Percentiles rank a stretch among this genome's conserved stretches.
These are phyloP conservation scores for Trichoderma endophyticum DNA, from an alignment of 2,329 filamentous ascomycete species.

Conservation along the genomic window DNA sequence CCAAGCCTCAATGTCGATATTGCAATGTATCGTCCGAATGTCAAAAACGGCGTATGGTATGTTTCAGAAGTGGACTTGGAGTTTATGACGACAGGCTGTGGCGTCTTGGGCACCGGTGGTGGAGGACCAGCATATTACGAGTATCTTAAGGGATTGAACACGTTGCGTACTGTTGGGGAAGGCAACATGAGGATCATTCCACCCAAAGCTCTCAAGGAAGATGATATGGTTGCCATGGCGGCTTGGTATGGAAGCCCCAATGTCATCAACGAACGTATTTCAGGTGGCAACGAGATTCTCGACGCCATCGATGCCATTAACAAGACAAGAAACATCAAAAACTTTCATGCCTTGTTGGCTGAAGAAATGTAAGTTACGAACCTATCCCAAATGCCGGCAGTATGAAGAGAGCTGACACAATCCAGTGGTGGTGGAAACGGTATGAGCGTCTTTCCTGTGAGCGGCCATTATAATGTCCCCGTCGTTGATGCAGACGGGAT, in stretches of 20 bases:
- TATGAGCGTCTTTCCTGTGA: slow-evolving; percentile 33
- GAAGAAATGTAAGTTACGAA: slow-evolving; percentile 37
- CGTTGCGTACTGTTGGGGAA: slow-evolving; percentile 31
- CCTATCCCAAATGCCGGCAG: too few relatives aligned
- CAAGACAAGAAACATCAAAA: slow-evolving; percentile 31
- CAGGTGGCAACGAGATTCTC: slow-evolving; percentile 36
- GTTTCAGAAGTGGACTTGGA: slow-evolving; percentile 37
- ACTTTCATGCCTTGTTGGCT: slow-evolving; percentile 34
- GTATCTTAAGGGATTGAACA: slow-evolving; percentile 42
- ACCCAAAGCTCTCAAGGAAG: slow-evolving; percentile 35
- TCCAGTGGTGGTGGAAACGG: slow-evolving; percentile 39
- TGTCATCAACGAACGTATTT: slow-evolving; percentile 39
- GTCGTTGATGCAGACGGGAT: slow-evolving; percentile 38
- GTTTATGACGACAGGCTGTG: slow-evolving; percentile 35
- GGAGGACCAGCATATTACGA: slow-evolving; percentile 40
- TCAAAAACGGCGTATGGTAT: slow-evolving; percentile 34
- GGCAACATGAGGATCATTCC: slow-evolving; percentile 41
- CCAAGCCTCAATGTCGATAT: slow-evolving; percentile 32
- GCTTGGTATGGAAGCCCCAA: slow-evolving; percentile 45
- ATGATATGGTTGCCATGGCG: slow-evolving; percentile 40
- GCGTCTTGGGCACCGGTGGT: slow-evolving; percentile 37
- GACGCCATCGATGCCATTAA: slow-evolving; percentile 33
- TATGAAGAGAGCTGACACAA: not conserved
- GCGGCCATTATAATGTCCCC: slow-evolving; percentile 36
- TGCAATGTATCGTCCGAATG: slow-evolving; percentile 30